Evolutionary conservation across 2,329 filamentous ascomycete genomes (phyloP).

Genomic region (Sporothrix phasma): DNA sequence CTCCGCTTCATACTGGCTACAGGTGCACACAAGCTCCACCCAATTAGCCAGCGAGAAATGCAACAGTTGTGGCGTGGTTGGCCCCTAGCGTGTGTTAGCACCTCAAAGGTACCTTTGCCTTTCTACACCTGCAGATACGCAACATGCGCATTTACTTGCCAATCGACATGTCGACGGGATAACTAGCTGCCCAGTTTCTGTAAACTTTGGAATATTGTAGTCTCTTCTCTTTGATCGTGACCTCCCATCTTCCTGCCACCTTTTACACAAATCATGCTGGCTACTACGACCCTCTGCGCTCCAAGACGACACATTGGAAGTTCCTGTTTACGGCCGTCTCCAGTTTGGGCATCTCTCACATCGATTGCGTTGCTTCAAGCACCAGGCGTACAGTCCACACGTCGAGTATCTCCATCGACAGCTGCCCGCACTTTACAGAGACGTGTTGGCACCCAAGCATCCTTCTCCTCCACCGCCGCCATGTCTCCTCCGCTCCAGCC

Average conservation of each 20-base stretch:
- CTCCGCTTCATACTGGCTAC: too few species aligned
- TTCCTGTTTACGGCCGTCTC: neutral
- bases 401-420: neutral
- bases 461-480: neutral
- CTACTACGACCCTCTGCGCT: neutral
- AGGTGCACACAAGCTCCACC: neutral
- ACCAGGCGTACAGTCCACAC: too few species aligned
- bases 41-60: neutral
- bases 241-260: neutral
- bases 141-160: neutral
- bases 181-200: neutral
- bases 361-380: too few species aligned
- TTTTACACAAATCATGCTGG: neutral
- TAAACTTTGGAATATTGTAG: too few species aligned
- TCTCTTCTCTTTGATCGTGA: neutral
- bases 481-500: slow-evolving; percentile 25
- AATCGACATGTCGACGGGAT: neutral
- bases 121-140: neutral
- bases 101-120: neutral
- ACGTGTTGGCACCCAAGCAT: neutral
- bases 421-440: neutral
- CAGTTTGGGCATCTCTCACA: too few species aligned
- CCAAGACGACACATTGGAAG: neutral
- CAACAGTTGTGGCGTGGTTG: neutral
- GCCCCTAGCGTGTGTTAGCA: neutral